Evolutionary conservation across 805 yeast species (phyloP), one percentile per base, ranked within the genome.

Genomic region (Metschnikowia cerradonensis): DNA sequence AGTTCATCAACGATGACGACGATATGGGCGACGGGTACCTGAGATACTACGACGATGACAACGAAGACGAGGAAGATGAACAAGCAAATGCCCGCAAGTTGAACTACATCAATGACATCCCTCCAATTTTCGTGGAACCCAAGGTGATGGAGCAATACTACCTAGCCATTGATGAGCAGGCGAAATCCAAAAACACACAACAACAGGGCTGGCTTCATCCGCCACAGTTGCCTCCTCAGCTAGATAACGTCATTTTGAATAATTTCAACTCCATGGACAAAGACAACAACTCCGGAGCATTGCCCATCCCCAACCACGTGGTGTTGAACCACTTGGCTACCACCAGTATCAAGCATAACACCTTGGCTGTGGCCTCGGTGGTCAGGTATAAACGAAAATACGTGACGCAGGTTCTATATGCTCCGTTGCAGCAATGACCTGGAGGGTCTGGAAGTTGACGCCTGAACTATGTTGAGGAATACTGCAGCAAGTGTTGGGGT

Each of bases 201-300:
- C 72, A 81, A 71, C 73, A 84, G 75, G 78, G 77, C n/a, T 72
- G 77, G 78, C 80, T 91, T 48, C 90, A 95, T 31, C 98, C 99
- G 19, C 99, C 99, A 20, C 96, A 88, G 64, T 76, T 94, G 45
- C 99, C 99, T 7, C 99, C 99, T 8, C 99, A 92, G 67, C 76
- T 94, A 53, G 99, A 94, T 65, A 86, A 87, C 61, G 98, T 94
- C 50, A 90, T 94, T 49, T 77, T 92, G 62, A 92, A 92, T 71
- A 83, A 84, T 58, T 86, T 70, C 62, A 72, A 71, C 57, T 78
- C 73, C 22, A 62, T 60, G 59, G 89, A 85, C 59, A 79, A 76
- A 59, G 90, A 87, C 61, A 92, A 90, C 66, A 88, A 86, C 59
- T 80, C 88, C 36, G 96, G 96, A 49, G 96, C 96, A 1, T 72